These are phyloP conservation scores for Trametes pubescens DNA, from an alignment of 1,284 basidiomycete species.

Conservation along the genomic window DNA sequence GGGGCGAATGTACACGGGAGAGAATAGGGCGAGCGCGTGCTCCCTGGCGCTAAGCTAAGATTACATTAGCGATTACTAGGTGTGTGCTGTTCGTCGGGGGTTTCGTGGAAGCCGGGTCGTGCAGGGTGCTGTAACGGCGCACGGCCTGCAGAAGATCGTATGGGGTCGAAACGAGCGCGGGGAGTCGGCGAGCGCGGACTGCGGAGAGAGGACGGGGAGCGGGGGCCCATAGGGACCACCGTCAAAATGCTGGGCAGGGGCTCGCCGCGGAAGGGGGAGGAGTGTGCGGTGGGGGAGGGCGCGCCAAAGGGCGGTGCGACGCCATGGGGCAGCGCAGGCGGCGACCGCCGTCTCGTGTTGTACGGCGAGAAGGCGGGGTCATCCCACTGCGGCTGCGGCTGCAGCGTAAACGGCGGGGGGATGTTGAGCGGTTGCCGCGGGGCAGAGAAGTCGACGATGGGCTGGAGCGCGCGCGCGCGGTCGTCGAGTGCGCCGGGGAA, in stretches of 20 bases:
- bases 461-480: conserved; percentile 26
- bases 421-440: conserved; percentile 56
- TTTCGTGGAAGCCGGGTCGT: conserved; percentile 33
- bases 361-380: conserved; percentile 45
- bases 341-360: conserved; percentile 34
- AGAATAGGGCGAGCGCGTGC: conserved; percentile 3
- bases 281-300: conserved; percentile 19
- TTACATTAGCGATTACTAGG: conserved; percentile 30
- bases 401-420: conserved; percentile 71
- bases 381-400: conserved; percentile 71
- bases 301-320: conserved; percentile 20
- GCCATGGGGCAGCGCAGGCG: conserved; percentile 24
- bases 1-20: conserved; percentile 26
- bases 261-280: conserved; percentile 26
- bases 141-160: conserved; percentile 33
- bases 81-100: conserved; percentile 25
- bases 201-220: conserved; percentile 21
- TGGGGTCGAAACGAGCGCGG: conserved; percentile 30
- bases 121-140: conserved; percentile 28
- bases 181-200: conserved; percentile 26
- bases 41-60: conserved; percentile 21
- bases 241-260: conserved; percentile 30
- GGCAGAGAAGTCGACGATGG: conserved; percentile 46
- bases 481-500: conserved; percentile 23
- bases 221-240: conserved; percentile 24